Evolutionary conservation across 2,329 filamentous ascomycete genomes (phyloP).

Genomic region (Beauveria sp.): DNA sequence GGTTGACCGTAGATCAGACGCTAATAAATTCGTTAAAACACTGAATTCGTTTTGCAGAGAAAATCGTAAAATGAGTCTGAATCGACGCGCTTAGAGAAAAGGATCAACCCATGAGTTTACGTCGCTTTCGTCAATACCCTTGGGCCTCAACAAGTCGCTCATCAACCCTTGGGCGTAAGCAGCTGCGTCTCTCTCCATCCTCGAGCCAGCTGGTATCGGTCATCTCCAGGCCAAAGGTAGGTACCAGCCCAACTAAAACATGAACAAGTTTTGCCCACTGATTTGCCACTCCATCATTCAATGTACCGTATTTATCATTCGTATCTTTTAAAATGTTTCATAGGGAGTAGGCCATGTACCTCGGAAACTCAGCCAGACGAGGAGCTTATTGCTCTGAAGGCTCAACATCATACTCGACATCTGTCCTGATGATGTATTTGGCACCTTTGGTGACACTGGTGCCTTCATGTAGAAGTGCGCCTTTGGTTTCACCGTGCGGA

Average conservation of each 20-base stretch:
- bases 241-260: no score
- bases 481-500: slow-evolving; percentile 59
- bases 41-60: no score
- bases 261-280: no score
- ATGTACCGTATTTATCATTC: background rate
- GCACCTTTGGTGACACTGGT: slow-evolving; percentile 61
- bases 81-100: background rate
- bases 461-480: slow-evolving; percentile 60
- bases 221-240: background rate
- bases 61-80: no score
- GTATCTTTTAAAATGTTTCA: background rate
- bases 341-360: background rate
- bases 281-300: background rate
- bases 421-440: slow-evolving; percentile 62
- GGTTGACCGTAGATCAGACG: no score
- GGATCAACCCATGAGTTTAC: background rate
- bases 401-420: slow-evolving; percentile 62
- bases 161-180: background rate
- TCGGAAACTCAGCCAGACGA: background rate
- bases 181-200: background rate
- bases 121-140: background rate
- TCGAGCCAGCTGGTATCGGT: background rate
- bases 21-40: background rate
- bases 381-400: slow-evolving; percentile 6
- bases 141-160: background rate